These are phyloP conservation scores for Ophiostoma sp. DNA, from an alignment of 2,329 filamentous ascomycete species.

Conservation along the genomic window DNA sequence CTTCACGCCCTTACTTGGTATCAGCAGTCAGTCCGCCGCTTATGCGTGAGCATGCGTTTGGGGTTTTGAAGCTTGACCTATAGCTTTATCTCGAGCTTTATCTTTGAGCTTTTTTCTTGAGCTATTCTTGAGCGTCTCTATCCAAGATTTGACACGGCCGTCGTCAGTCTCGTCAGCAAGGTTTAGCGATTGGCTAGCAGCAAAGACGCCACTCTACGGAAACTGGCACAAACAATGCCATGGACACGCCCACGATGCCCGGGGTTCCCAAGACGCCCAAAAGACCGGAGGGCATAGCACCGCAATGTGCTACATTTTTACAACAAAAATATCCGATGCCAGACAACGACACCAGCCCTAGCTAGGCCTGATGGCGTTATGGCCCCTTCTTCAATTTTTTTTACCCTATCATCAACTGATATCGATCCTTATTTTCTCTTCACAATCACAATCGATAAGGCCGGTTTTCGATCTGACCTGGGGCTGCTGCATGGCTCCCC, in stretches of 20 bases:
- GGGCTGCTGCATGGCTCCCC: neutral
- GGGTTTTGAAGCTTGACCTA: too few species aligned
- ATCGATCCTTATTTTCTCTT: neutral
- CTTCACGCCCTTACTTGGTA: neutral
- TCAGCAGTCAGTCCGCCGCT: neutral
- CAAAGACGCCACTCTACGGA: neutral
- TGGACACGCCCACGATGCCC: neutral
- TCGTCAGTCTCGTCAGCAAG: neutral
- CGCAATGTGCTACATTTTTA: neutral
- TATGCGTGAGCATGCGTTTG: neutral
- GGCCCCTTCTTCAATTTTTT: neutral
- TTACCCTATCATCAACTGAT: slow-evolving; percentile 8
- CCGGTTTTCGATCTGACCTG: neutral
- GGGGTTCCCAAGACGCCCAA: slow-evolving; percentile 18
- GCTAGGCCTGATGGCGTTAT: neutral
- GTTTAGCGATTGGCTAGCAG: neutral
- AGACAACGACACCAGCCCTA: neutral
- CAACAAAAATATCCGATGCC: slow-evolving; percentile 15
- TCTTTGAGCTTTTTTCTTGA: neutral
- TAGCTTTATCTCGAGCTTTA: neutral
- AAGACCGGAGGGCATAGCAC: slow-evolving; percentile 10
- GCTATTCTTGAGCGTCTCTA: neutral
- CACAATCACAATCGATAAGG: neutral
- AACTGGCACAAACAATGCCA: neutral
- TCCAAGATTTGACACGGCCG: neutral